Conservation (phyloP, 1,139 yeast genomes). For the Yamadazyma triangularis region DNA sequence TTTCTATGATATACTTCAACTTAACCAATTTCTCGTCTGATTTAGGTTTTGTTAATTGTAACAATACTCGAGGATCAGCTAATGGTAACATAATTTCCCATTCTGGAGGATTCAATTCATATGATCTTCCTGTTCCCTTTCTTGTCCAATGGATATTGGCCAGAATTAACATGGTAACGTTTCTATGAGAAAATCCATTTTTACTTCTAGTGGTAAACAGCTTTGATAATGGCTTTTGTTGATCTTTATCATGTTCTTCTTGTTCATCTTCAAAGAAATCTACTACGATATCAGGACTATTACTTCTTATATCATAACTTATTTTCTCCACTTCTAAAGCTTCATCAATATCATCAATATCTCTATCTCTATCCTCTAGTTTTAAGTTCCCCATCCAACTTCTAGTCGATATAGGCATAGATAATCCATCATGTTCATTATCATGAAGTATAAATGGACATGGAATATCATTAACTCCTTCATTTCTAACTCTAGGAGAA, state of each 20-base stretch:
- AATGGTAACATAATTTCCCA: slow-evolving; percentile 56
- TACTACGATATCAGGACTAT: slow-evolving; percentile 26
- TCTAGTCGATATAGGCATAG: slow-evolving; percentile 44
- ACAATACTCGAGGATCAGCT: slow-evolving; percentile 66
- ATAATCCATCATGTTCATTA: slow-evolving; percentile 11
- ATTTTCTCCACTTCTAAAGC: slow-evolving; percentile 19
- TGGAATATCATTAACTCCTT: slow-evolving; percentile 30
- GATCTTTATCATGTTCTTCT: no score
- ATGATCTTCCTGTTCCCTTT: no score
- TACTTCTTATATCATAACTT: slow-evolving; percentile 20
- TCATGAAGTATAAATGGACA: slow-evolving; percentile 33
- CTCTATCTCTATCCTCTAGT: slow-evolving; percentile 11
- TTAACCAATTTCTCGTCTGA: slow-evolving; percentile 15
- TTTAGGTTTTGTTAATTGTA: slow-evolving; percentile 28
- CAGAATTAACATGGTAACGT: slow-evolving; percentile 25
- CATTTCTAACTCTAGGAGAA: slow-evolving; percentile 31
- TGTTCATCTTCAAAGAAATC: slow-evolving; percentile 13
- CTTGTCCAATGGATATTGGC: slow-evolving; percentile 35
- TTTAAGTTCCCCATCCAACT: slow-evolving; percentile 39
- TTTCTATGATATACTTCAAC: slow-evolving; percentile 57
- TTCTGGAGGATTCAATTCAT: slow-evolving; percentile 23
- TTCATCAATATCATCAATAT: slow-evolving; percentile 1
- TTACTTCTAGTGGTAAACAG: slow-evolving; percentile 34
- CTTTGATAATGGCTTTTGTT: no score
- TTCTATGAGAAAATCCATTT: slow-evolving; percentile 39